Evolutionary conservation across 306 rosid species (phyloP), one percentile per base, ranked within the genome.

Genomic region (Hippophae tibetana): DNA sequence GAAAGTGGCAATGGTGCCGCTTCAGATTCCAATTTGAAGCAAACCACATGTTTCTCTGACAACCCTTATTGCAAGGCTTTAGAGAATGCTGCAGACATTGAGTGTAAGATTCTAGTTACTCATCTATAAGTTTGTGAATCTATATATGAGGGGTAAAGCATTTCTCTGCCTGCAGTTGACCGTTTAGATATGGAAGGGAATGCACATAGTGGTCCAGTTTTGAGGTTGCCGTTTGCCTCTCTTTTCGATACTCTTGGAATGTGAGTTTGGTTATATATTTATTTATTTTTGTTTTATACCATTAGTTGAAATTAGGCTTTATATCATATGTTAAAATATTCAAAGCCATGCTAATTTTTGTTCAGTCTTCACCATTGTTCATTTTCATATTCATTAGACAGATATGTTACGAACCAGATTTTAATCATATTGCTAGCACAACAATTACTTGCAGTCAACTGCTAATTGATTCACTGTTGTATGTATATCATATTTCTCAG

Each of bases 41-140:
- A 78, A 64, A 70, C 44, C 63, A 63, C 76, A 46, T 61, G 75
- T 59, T 88, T 86, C 75, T 86, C 89, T 49, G 89, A 78, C 59
- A 93, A 93, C 64, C 90, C 99, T 38, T 93, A 76, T 80, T 82
- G 94, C 85, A 93, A 80, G 73, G 94, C 94, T 64, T 70, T 93
- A 54, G 89, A 80, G 70, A 77, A 74, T 65, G 90, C 95, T 55
- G 82, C 87, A 25, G 95, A 88, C 74, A 78, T 83, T 75, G 95
- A 93, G 89, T 78, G 99, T 93, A 86, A 71, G 77, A 67, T 67
- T 5, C n/a, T 58, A 57, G 56, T 42, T 4, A 12, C 7, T 49
- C 53, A 49, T 45, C 60, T 58, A 55, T 54, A 25, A 72, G 56
- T 71, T 64, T 25, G 54, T 46, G 52, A 27, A 10, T 8, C 56